Evolutionary conservation across 2,329 filamentous ascomycete species (phyloP).

Genomic region (Claviceps maximensis): DNA sequence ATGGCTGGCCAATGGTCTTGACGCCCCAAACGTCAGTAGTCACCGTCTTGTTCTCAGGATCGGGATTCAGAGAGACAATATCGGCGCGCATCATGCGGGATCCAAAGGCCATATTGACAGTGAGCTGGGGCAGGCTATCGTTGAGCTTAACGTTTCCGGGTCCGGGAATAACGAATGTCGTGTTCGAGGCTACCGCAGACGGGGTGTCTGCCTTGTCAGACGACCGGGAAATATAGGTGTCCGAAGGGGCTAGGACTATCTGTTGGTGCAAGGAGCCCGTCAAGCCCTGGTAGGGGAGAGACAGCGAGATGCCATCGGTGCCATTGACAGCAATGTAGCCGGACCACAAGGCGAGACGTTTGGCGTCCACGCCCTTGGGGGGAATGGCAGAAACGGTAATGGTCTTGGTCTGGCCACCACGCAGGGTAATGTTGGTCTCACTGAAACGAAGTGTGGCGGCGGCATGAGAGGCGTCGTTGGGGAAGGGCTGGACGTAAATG

Average conservation of each 20-base stretch:
- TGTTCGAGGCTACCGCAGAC: slow-evolving; percentile 18
- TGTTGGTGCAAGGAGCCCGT: slow-evolving; percentile 21
- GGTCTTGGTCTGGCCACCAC: slow-evolving; percentile 2
- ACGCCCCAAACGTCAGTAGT: slow-evolving; percentile 23
- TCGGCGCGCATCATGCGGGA: slow-evolving; percentile 30
- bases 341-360: slow-evolving; percentile 8
- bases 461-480: slow-evolving; percentile 28
- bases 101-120: slow-evolving; percentile 31
- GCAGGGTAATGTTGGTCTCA: slow-evolving; percentile 4
- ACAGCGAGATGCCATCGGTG: slow-evolving; percentile 23
- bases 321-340: slow-evolving; percentile 17
- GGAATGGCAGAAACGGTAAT: slow-evolving; percentile 5
- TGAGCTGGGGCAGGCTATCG: slow-evolving; percentile 25
- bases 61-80: slow-evolving; percentile 23
- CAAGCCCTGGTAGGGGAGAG: slow-evolving; percentile 29
- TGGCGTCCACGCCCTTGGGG: slow-evolving; percentile 3
- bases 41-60: slow-evolving; percentile 10
- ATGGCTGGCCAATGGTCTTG: slow-evolving; percentile 29
- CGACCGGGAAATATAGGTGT: slow-evolving; percentile 20
- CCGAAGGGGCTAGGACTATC: slow-evolving; percentile 11
- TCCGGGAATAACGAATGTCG: slow-evolving; percentile 28
- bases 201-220: slow-evolving; percentile 15
- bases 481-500: slow-evolving; percentile 28
- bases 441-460: slow-evolving; percentile 21
- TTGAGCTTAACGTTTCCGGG: slow-evolving; percentile 21